Conservation (phyloP, 2,329 filamentous ascomycete genomes). For the Gnomoniopsis sp. region DNA sequence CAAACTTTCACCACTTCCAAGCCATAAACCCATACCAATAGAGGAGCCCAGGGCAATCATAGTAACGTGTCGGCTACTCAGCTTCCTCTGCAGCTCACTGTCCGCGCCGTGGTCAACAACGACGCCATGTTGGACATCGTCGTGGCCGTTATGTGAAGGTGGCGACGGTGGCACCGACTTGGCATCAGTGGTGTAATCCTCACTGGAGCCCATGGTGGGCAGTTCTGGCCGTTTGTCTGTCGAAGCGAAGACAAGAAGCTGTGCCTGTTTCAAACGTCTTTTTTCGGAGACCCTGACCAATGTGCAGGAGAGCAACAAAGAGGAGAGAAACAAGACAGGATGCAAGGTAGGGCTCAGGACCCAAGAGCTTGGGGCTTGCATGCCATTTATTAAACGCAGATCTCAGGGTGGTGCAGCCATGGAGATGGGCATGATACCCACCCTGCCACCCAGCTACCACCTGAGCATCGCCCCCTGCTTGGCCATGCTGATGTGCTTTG, state of each 20-base stretch:
- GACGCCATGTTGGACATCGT: neutral
- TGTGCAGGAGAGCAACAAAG: neutral
- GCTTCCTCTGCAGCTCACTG: slow-evolving; percentile 32
- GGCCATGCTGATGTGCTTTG: neutral
- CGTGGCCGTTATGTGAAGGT: neutral
- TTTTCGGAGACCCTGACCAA: neutral
- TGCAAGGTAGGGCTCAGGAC: neutral
- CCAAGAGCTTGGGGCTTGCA: slow-evolving; percentile 10
- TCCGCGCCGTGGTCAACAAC: slow-evolving; percentile 16
- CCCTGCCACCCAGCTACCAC: neutral
- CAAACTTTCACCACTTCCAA: slow-evolving; percentile 40
- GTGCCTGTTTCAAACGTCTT: neutral
- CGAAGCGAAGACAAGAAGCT: neutral
- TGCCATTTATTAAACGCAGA: slow-evolving; percentile 9
- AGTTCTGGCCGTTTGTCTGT: neutral
- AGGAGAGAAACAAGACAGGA: neutral
- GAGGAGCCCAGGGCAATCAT: slow-evolving; percentile 48
- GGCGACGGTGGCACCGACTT: slow-evolving; percentile 11
- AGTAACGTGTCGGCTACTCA: slow-evolving; percentile 46
- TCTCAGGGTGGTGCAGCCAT: neutral
- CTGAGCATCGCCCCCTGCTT: neutral
- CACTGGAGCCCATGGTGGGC: slow-evolving; percentile 14
- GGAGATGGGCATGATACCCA: neutral
- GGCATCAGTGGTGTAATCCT: slow-evolving; percentile 7
- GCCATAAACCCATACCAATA: slow-evolving; percentile 45